Evolutionary conservation across 2,329 filamentous ascomycete species (phyloP).

Genomic region (Sclerotinia borealis): DNA sequence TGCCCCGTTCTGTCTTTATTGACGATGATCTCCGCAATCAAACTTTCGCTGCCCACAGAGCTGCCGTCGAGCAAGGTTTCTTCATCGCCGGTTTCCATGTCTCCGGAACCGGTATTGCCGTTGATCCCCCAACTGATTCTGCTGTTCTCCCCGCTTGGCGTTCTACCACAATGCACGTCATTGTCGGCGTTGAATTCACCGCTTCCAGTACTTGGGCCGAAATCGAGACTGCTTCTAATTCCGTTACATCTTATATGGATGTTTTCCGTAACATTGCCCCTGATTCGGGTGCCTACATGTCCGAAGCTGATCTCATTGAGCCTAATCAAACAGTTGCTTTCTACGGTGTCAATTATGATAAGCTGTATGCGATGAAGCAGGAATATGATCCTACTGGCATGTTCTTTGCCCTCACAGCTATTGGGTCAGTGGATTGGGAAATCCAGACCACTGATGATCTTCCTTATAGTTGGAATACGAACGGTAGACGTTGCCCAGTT

Average conservation of each 20-base stretch:
- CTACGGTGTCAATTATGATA: slow-evolving; percentile 33
- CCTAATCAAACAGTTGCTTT: slow-evolving; percentile 28
- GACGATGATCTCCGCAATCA: slow-evolving; percentile 24
- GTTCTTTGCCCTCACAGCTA: slow-evolving; percentile 18
- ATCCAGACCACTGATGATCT: slow-evolving; percentile 13
- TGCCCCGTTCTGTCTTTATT: slow-evolving; percentile 36
- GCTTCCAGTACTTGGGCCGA: slow-evolving; percentile 40
- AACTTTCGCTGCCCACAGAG: slow-evolving; percentile 30
- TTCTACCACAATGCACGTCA: slow-evolving; percentile 17
- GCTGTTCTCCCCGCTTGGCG: slow-evolving; percentile 34
- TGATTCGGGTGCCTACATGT: slow-evolving; percentile 9
- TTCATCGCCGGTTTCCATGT: slow-evolving; percentile 31
- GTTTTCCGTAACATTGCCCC: slow-evolving; percentile 17
- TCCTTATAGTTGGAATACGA: slow-evolving; percentile 12
- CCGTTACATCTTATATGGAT: slow-evolving; percentile 18
- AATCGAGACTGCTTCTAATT: slow-evolving; percentile 38
- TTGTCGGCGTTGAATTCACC: slow-evolving; percentile 13
- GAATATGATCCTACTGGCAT: slow-evolving; percentile 17
- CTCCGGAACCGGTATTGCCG: slow-evolving; percentile 6
- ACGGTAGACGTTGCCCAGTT: slow-evolving; percentile 3
- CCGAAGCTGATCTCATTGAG: slow-evolving; percentile 13
- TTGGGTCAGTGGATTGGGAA: slow-evolving; percentile 35
- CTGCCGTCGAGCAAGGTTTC: slow-evolving; percentile 32
- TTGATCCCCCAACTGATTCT: slow-evolving; percentile 24
- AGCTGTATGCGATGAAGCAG: slow-evolving; percentile 22